A percentile compares a stretch with the other conserved stretches of the same genome.
Conservation (phyloP, 2,329 filamentous ascomycete species). For the Apiospora saccharicola region DNA sequence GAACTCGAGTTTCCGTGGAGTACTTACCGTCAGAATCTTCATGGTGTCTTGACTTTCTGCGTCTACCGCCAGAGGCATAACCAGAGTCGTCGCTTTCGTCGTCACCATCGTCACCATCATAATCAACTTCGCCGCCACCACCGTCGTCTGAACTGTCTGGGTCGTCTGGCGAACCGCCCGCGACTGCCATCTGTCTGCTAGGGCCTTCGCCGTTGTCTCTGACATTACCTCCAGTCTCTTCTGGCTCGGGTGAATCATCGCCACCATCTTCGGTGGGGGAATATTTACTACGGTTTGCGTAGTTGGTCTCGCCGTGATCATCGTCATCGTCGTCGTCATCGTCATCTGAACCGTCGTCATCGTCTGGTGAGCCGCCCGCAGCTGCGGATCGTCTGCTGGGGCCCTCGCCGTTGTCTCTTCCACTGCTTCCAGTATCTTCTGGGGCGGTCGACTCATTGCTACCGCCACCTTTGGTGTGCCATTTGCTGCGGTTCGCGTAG, state of each 20-base stretch:
- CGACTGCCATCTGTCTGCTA: not conserved
- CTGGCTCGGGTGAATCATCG: not conserved
- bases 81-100: not conserved
- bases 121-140: too few species aligned
- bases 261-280: not conserved
- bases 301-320: not conserved
- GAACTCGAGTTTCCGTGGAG: not conserved
- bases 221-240: not conserved
- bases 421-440: not conserved
- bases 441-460: not conserved
- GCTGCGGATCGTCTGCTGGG: not conserved
- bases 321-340: not conserved
- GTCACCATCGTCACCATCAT: not conserved
- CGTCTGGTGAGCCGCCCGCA: not conserved
- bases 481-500: not conserved
- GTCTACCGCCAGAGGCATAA: not conserved
- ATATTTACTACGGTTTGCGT: not conserved
- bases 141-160: not conserved
- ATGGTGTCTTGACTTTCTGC: not conserved
- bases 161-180: not conserved
- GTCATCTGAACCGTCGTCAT: not conserved
- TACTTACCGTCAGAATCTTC: not conserved
- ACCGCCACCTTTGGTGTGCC: accelerated
- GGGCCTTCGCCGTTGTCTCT: not conserved
- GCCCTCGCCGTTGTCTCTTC: not conserved